Percentiles rank a stretch among this genome's conserved stretches.
These are phyloP conservation scores for Apiotrichum montevideense DNA, from an alignment of 1,284 basidiomycete species.

Conservation along the genomic window DNA sequence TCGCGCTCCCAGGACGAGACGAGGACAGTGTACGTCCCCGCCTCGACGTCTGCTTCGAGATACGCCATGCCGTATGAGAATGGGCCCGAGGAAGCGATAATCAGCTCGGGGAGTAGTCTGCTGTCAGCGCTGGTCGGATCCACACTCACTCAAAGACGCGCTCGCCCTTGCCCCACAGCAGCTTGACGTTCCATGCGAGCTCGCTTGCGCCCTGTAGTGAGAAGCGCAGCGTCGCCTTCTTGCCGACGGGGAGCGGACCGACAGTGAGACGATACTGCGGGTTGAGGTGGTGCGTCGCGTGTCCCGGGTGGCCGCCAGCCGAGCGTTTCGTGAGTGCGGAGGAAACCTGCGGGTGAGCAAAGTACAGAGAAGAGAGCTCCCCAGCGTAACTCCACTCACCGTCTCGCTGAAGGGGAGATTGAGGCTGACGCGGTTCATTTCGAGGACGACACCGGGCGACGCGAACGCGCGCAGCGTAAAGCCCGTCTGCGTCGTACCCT, in stretches of 20 bases:
- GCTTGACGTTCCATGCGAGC: constrained; percentile 66
- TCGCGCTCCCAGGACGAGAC: constrained; percentile 75
- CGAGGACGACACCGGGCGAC: constrained; percentile 14
- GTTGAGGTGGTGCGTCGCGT: constrained; percentile 78
- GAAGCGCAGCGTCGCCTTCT: constrained; percentile 53
- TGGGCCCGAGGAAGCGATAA: constrained; percentile 55
- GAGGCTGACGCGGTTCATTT: constrained; percentile 26
- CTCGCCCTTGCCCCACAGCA: constrained; percentile 68
- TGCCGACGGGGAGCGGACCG: constrained; percentile 14
- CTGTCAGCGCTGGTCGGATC: neutral
- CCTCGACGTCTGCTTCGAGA: constrained; percentile 41
- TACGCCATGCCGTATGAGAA: constrained; percentile 75
- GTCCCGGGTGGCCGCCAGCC: constrained; percentile 73
- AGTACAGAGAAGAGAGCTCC: neutral
- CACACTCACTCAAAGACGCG: constrained; percentile 64
- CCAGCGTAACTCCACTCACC: constrained; percentile 12
- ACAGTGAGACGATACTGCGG: constrained; percentile 75
- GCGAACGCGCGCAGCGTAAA: constrained; percentile 41
- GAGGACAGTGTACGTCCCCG: constrained; percentile 73
- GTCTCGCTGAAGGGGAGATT: constrained; percentile 31
- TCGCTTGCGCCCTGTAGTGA: constrained; percentile 58
- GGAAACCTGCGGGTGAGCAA: constrained; percentile 50
- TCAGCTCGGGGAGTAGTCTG: constrained; percentile 42
- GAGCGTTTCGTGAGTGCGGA: constrained; percentile 63
- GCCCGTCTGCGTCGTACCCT: constrained; percentile 31